Percentiles rank a stretch among this genome's conserved stretches.
phyloP scores from a whole-genome alignment of 169 alveolate species.

The Cryptosporidium felis region DNA sequence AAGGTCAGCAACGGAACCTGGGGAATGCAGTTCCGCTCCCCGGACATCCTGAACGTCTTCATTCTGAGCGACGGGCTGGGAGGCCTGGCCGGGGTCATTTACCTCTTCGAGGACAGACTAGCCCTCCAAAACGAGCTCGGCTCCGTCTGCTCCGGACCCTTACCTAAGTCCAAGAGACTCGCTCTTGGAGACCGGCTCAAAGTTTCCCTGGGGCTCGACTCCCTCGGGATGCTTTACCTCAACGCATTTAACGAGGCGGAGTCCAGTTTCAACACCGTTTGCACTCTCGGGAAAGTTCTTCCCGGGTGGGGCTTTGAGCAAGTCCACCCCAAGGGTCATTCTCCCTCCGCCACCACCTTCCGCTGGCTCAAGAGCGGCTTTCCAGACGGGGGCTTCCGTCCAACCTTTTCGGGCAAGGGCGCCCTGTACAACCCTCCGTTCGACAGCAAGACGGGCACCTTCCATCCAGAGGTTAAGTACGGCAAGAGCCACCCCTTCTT shows the following conservation, averaged over 20 bases:
- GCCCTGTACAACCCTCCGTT: neutral
- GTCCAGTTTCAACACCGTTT: neutral
- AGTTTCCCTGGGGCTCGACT: neutral
- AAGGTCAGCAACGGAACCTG: neutral
- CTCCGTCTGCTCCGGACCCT: slow-evolving; percentile 9
- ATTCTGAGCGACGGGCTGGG: neutral
- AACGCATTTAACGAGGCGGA: neutral
- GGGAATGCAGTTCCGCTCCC: neutral
- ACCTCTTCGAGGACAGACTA: neutral
- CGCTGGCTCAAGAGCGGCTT: neutral
- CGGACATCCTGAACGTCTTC: neutral
- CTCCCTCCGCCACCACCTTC: neutral
- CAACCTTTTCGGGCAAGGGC: neutral
- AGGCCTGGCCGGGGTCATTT: neutral
- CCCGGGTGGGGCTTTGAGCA: slow-evolving; percentile 3
- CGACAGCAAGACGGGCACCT: neutral
- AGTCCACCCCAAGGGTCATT: neutral
- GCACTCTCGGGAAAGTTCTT: neutral
- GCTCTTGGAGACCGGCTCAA: neutral
- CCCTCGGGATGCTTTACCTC: neutral
- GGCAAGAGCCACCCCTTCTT: neutral
- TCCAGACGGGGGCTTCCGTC: slow-evolving; percentile 12
- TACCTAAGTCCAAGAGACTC: neutral
- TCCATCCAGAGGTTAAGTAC: slow-evolving; percentile 6
- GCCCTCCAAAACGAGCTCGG: neutral